Evolutionary conservation across 2,329 filamentous ascomycete genomes (phyloP).

Genomic region (Verticillium klebahnii): DNA sequence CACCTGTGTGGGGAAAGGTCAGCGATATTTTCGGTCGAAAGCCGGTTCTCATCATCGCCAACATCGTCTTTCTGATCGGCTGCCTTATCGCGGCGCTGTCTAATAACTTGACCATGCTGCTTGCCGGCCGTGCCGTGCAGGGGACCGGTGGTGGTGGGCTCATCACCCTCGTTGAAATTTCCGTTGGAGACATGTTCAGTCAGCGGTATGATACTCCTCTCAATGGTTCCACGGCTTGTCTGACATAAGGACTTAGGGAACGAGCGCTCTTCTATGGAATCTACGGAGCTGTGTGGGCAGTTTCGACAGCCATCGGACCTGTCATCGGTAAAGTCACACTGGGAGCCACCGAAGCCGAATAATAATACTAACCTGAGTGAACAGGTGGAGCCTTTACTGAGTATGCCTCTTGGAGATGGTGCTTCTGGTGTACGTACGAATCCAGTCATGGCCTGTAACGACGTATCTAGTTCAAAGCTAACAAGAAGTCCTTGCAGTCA

Average conservation of each 20-base stretch:
- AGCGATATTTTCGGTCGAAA: conserved; percentile 56
- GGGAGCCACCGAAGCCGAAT: not conserved
- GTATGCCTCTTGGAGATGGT: conserved; percentile 52
- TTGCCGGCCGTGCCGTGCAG: conserved; percentile 26
- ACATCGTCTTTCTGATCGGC: conserved; percentile 46
- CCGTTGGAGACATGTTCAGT: conserved; percentile 30
- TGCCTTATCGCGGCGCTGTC: conserved; percentile 41
- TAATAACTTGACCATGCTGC: conserved; percentile 15
- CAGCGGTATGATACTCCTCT: conserved; percentile 11
- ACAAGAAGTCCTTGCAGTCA: conserved; percentile 32
- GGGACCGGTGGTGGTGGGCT: conserved; percentile 31
- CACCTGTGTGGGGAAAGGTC: conserved; percentile 64
- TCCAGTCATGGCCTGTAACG: too few relatives aligned
- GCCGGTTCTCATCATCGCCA: conserved; percentile 42
- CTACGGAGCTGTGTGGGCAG: conserved; percentile 51
- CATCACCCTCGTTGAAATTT: conserved; percentile 29
- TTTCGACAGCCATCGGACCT: conserved; percentile 50
- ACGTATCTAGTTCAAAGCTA: not conserved
- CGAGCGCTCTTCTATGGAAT: conserved; percentile 45
- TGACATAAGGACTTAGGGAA: conserved; percentile 4
- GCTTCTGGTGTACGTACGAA: conserved; percentile 27
- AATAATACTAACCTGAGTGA: not conserved
- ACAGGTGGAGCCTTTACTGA: conserved; percentile 46
- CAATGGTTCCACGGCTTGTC: not conserved
- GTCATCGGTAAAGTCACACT: conserved; percentile 36